Conservation (phyloP, 305 asterid species). For the Solanum hybrid region DNA sequence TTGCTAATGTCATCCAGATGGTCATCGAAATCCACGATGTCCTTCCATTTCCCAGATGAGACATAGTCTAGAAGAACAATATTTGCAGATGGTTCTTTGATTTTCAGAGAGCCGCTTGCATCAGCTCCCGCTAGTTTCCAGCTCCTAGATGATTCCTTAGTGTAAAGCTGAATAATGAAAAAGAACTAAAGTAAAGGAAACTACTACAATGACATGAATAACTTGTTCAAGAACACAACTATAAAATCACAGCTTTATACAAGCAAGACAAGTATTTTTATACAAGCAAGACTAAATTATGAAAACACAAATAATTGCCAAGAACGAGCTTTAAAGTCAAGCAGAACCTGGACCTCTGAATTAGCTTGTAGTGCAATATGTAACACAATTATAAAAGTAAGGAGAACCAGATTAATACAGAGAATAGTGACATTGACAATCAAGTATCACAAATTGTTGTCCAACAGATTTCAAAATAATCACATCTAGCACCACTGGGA, state of each 20-base stretch:
- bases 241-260: not conserved
- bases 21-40: slow-evolving; percentile 71
- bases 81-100: slow-evolving; percentile 83
- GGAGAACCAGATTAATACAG: not conserved
- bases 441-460: not conserved
- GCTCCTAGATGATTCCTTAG: slow-evolving; percentile 69
- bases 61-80: slow-evolving; percentile 63
- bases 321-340: not conserved
- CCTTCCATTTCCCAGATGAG: slow-evolving; percentile 75
- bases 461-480: not conserved
- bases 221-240: not conserved
- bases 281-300: not conserved
- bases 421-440: not conserved
- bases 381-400: not conserved
- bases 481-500: not conserved
- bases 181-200: not conserved
- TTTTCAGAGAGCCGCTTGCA: slow-evolving; percentile 41
- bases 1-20: slow-evolving; percentile 92
- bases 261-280: not conserved
- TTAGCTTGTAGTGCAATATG: not conserved
- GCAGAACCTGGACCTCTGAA: not conserved
- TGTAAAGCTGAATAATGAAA: slow-evolving; percentile 46
- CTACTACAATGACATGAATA: not conserved
- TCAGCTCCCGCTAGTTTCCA: slow-evolving; percentile 75
- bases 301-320: not conserved